These are phyloP conservation scores for Suillus alpinus DNA, from an alignment of 768 basidiomycete genomes.

Conservation along the genomic window DNA sequence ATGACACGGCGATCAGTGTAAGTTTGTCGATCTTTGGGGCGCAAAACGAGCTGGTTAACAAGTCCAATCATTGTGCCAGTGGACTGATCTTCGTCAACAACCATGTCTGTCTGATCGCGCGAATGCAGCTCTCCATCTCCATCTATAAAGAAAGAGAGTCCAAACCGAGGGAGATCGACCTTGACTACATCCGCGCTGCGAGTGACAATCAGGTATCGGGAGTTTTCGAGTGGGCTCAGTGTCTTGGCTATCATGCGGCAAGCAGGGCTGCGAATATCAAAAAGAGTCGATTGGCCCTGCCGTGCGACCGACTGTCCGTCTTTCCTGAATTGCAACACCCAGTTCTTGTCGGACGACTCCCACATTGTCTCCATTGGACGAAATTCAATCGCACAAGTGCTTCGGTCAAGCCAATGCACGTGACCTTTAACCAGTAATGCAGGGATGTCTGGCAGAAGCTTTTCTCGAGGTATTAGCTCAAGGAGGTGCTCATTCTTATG, in stretches of 20 bases:
- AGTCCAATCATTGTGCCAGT: constrained; percentile 42
- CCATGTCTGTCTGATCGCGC: constrained; percentile 34
- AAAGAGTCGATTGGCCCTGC: constrained; percentile 6
- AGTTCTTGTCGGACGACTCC: constrained; percentile 15
- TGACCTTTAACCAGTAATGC: constrained; percentile 14
- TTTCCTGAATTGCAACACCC: constrained; percentile 10
- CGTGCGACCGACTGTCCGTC: background rate
- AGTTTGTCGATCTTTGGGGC: constrained; percentile 15
- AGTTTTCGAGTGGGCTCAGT: constrained; percentile 13
- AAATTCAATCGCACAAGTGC: constrained; percentile 14
- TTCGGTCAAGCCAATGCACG: constrained; percentile 22
- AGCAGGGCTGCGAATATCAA: constrained; percentile 18
- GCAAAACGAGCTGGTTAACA: constrained; percentile 32
- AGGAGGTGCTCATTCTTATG: constrained; percentile 3
- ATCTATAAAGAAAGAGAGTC: constrained; percentile 36
- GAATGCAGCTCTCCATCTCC: constrained; percentile 30
- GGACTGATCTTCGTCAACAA: constrained; percentile 36
- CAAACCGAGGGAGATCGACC: constrained; percentile 33
- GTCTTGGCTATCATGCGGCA: constrained; percentile 17
- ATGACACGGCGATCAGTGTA: constrained; percentile 9
- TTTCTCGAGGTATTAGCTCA: constrained; percentile 14
- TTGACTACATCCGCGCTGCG: constrained; percentile 12
- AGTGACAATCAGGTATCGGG: constrained; percentile 16
- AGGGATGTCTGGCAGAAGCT: constrained; percentile 19
- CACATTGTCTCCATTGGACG: constrained; percentile 16